Evolutionary conservation across 148 eudicot genomes (phyloP).

Genomic region (Limonium bicolor): DNA sequence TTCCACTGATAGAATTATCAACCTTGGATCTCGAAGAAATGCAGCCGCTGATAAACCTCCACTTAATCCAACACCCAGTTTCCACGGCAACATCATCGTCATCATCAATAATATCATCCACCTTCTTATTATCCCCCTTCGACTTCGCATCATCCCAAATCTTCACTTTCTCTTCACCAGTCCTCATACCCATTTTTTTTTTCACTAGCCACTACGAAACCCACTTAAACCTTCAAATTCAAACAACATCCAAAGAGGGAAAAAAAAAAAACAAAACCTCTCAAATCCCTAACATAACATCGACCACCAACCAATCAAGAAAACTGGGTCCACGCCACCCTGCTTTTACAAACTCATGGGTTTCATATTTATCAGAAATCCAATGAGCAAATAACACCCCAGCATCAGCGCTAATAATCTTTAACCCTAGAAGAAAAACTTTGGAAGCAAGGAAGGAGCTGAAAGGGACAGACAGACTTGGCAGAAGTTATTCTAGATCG

Average conservation of each 20-base stretch:
- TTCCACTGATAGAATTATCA: slow-evolving; percentile 8
- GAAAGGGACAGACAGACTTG: not conserved
- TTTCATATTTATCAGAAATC: not conserved
- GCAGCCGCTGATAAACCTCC: not conserved
- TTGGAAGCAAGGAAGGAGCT: not conserved
- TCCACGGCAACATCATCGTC: not conserved
- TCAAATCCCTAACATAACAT: slow-evolving; percentile 3
- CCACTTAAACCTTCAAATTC: not conserved
- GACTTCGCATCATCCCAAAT: too few relatives aligned
- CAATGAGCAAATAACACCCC: not conserved
- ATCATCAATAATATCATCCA: not conserved
- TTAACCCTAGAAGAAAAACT: not conserved
- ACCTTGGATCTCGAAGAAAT: slow-evolving; percentile 12
- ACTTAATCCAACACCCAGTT: not conserved
- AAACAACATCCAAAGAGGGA: slow-evolving; percentile 1
- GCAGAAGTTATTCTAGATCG: too few relatives aligned
- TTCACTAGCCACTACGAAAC: not conserved
- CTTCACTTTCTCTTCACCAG: too few relatives aligned
- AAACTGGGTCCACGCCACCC: too few relatives aligned
- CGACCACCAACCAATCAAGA: too few relatives aligned
- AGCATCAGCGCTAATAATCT: too few relatives aligned
- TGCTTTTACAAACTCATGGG: not conserved
- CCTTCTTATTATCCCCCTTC: not conserved
- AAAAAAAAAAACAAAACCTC: not conserved
- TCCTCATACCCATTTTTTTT: too few relatives aligned